Evolutionary conservation across 768 basidiomycete genomes (phyloP).

Genomic region (Trametes cinnabarina): DNA sequence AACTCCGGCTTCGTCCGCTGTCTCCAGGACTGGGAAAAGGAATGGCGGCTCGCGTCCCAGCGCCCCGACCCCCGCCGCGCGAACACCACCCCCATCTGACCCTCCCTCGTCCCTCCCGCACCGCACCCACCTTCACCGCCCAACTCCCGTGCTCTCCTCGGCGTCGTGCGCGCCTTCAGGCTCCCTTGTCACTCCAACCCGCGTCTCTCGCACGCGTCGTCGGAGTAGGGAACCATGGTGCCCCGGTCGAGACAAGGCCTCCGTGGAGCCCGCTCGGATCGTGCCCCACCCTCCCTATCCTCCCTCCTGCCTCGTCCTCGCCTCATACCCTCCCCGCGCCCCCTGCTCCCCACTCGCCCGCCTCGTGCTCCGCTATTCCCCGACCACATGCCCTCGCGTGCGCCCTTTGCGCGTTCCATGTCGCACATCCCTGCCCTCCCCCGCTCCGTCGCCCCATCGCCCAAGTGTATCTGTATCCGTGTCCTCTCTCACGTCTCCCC

Average conservation of each 20-base stretch:
- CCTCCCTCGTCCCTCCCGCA: background rate
- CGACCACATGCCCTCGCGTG: background rate
- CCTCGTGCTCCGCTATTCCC: background rate
- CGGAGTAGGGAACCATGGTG: background rate
- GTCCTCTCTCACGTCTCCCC: background rate
- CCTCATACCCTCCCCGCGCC: background rate
- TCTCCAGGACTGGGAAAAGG: slow-evolving; percentile 32
- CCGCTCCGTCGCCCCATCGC: background rate
- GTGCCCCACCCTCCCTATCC: slow-evolving; percentile 2
- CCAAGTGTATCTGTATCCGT: background rate
- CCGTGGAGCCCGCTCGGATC: slow-evolving; percentile 6
- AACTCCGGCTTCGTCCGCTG: slow-evolving; percentile 68
- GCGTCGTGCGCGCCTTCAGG: background rate
- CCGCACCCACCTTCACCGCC: background rate
- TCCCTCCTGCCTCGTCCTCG: no score
- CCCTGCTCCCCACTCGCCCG: background rate
- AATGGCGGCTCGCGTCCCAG: slow-evolving; percentile 24
- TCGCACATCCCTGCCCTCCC: no score
- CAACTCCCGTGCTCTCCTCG: no score
- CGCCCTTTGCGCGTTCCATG: background rate
- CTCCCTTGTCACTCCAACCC: background rate
- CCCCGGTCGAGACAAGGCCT: background rate
- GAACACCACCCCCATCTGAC: slow-evolving; percentile 19
- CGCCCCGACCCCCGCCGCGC: slow-evolving; percentile 15
- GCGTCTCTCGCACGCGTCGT: background rate